Percentiles rank a stretch among this genome's conserved stretches.
Evolutionary conservation across 495 filamentous ascomycete genomes (phyloP).

Genomic region (Cercophora scortea): DNA sequence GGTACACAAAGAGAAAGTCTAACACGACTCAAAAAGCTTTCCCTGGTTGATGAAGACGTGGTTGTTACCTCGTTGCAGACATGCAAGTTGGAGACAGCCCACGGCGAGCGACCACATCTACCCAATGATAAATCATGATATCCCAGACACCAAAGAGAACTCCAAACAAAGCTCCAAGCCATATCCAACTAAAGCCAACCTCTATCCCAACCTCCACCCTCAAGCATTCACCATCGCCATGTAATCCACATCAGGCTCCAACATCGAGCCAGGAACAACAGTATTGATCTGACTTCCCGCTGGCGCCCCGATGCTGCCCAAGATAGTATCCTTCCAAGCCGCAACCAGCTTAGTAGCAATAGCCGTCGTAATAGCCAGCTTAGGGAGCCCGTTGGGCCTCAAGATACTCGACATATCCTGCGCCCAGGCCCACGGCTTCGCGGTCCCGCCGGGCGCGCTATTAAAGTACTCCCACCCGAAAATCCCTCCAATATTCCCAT

Average conservation of each 20-base stretch:
- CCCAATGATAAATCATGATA: no score
- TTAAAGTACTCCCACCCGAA: constrained; percentile 91
- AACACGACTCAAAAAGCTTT: no score
- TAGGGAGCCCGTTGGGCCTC: constrained; percentile 16
- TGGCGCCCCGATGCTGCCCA: background rate
- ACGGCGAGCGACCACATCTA: no score
- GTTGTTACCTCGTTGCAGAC: no score
- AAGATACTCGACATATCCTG: constrained; percentile 50
- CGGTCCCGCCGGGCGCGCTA: constrained; percentile 47
- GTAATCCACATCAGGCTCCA: constrained; percentile 18
- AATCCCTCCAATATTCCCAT: constrained; percentile 65
- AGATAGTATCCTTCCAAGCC: constrained; percentile 13
- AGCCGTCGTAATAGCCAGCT: constrained; percentile 12
- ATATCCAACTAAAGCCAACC: no score
- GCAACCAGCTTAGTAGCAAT: constrained; percentile 7
- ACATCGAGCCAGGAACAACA: background rate
- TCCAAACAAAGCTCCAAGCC: no score
- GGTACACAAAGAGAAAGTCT: no score
- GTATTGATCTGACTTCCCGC: no score
- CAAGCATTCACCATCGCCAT: constrained; percentile 19
- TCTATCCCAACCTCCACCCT: background rate
- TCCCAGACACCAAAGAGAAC: no score
- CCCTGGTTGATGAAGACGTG: no score
- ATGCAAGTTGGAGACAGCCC: no score
- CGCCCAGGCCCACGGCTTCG: constrained; percentile 66